Conservation (phyloP, 164 flowering plant species). For the Pachysandra terminalis region DNA sequence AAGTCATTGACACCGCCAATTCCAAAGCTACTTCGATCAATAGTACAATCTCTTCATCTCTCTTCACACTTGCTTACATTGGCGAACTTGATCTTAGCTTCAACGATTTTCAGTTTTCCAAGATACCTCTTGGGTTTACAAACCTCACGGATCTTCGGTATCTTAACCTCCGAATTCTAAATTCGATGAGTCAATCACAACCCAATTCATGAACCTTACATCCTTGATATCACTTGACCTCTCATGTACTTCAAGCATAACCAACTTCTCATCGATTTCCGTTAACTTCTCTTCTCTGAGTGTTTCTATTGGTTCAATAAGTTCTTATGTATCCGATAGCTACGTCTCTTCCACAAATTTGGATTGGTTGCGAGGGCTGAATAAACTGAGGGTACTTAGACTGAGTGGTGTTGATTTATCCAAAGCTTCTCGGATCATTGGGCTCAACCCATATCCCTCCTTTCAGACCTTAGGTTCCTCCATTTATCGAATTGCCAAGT, state of each 20-base stretch:
- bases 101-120: slow-evolving; percentile 18
- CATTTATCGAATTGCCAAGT: slow-evolving; percentile 17
- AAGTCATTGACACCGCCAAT: background rate
- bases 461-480: slow-evolving; percentile 17
- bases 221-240: slow-evolving; percentile 17
- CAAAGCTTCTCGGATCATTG: slow-evolving; percentile 5
- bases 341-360: slow-evolving; percentile 6
- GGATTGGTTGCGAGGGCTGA: slow-evolving; percentile 19
- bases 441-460: slow-evolving; percentile 19
- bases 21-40: slow-evolving; percentile 10
- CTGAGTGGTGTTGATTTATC: slow-evolving; percentile 21
- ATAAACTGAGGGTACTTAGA: slow-evolving; percentile 9
- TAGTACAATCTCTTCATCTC: slow-evolving; percentile 19
- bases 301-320: background rate
- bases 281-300: background rate
- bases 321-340: slow-evolving; percentile 6
- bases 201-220: slow-evolving; percentile 20
- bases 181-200: slow-evolving; percentile 12
- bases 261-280: slow-evolving; percentile 11
- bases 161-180: slow-evolving; percentile 12
- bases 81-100: slow-evolving; percentile 18
- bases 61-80: slow-evolving; percentile 15
- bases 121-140: slow-evolving; percentile 1
- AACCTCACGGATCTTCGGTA: slow-evolving; percentile 14
- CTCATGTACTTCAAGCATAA: slow-evolving; percentile 6